Conservation (phyloP, 441 rosid species). For the California macrophylla region DNA sequence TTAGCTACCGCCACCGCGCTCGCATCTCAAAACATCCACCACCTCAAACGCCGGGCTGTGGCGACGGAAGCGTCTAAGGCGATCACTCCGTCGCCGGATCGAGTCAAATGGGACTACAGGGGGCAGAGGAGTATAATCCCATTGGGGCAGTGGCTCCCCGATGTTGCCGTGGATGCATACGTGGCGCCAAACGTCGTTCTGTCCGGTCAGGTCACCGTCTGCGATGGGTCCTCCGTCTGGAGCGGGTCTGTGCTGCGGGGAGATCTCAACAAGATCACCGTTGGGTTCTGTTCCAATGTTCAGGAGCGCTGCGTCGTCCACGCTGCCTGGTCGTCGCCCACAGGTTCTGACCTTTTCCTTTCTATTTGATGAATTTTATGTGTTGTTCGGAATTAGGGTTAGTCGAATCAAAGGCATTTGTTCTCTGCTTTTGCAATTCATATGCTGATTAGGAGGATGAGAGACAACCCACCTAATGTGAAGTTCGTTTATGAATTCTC, state of each 20-base stretch:
- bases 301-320: slow-evolving; percentile 91
- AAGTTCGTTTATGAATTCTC: neutral
- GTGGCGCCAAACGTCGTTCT: slow-evolving; percentile 89
- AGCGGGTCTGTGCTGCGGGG: slow-evolving; percentile 82
- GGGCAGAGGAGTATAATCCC: slow-evolving; percentile 94
- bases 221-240: slow-evolving; percentile 93
- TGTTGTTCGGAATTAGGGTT: neutral
- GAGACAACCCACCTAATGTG: neutral
- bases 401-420: neutral
- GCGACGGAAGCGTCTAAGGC: slow-evolving; percentile 36
- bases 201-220: slow-evolving; percentile 81
- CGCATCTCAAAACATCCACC: slow-evolving; percentile 18
- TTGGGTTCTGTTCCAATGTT: slow-evolving; percentile 86
- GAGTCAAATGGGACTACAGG: slow-evolving; percentile 91
- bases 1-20: neutral
- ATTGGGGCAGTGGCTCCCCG: slow-evolving; percentile 90
- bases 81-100: slow-evolving; percentile 62
- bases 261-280: slow-evolving; percentile 83
- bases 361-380: neutral
- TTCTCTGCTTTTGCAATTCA: neutral
- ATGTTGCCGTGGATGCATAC: slow-evolving; percentile 88
- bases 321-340: slow-evolving; percentile 96
- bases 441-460: neutral
- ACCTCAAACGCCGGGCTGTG: slow-evolving; percentile 14
- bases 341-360: slow-evolving; percentile 39